These are phyloP conservation scores for Beta lomatogona DNA, from an alignment of 179 eudicot species.

Conservation along the genomic window DNA sequence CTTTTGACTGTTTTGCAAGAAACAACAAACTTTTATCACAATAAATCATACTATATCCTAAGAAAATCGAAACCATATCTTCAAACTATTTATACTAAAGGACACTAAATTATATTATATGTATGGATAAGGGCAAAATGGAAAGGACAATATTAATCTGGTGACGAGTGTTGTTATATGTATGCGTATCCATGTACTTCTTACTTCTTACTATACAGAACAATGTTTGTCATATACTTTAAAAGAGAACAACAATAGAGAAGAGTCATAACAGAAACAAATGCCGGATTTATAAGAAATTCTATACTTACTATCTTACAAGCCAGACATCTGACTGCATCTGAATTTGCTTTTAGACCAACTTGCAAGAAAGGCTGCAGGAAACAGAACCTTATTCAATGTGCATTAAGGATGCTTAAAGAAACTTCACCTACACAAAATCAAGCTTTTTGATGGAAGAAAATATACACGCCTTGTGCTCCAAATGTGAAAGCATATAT, in stretches of 20 bases:
- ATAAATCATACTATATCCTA: too few species aligned
- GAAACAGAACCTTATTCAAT: slow-evolving; percentile 25
- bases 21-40: too few species aligned
- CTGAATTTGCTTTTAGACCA: slow-evolving; percentile 83
- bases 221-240: background rate
- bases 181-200: background rate
- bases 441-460: background rate
- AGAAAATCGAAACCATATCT: too few species aligned
- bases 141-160: too few species aligned
- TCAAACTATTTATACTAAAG: too few species aligned
- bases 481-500: background rate
- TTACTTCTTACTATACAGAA: background rate
- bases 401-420: slow-evolving; percentile 8
- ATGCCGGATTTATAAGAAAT: background rate
- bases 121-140: too few species aligned
- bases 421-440: background rate
- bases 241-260: background rate
- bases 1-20: too few species aligned
- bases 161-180: too few species aligned
- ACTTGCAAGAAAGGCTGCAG: slow-evolving; percentile 73
- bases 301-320: slow-evolving; percentile 70
- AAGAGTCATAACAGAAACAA: background rate
- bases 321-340: slow-evolving; percentile 66
- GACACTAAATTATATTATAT: too few species aligned
- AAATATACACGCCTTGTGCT: background rate